Percentiles rank a stretch among this genome's conserved stretches.
These are phyloP conservation scores for Leccinum variicolor DNA, from an alignment of 768 basidiomycete species.

Conservation along the genomic window DNA sequence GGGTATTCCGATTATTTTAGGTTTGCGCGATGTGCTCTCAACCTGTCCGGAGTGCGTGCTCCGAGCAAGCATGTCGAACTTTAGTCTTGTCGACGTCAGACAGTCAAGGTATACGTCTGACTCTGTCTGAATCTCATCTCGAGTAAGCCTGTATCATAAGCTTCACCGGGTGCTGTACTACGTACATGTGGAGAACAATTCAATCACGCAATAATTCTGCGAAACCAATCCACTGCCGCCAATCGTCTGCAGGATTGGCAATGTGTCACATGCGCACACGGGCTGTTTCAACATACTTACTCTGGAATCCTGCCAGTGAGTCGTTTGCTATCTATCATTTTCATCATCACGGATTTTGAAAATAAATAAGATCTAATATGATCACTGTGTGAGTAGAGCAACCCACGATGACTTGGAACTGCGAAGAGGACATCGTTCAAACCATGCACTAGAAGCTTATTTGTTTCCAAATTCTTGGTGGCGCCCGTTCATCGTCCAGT, in stretches of 20 bases:
- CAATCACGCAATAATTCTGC: background rate
- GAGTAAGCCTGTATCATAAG: background rate
- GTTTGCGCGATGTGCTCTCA: too few relatives aligned
- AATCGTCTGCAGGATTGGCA: background rate
- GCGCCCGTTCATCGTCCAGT: background rate
- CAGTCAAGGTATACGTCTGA: background rate
- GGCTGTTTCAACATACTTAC: background rate
- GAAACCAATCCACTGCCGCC: background rate
- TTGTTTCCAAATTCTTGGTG: background rate
- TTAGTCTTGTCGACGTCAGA: too few relatives aligned
- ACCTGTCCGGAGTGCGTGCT: too few relatives aligned
- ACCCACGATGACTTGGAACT: background rate
- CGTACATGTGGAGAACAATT: background rate
- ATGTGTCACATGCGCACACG: background rate
- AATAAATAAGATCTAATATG: background rate
- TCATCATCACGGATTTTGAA: background rate
- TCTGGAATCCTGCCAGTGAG: background rate
- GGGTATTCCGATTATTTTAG: too few relatives aligned
- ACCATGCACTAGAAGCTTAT: background rate
- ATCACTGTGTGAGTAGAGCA: background rate
- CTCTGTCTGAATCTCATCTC: background rate
- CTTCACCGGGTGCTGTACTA: background rate
- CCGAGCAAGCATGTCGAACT: too few relatives aligned
- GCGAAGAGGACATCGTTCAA: background rate
- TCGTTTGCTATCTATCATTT: background rate